Evolutionary conservation across 805 yeast species (phyloP).

Genomic region (Pichia exigua): DNA sequence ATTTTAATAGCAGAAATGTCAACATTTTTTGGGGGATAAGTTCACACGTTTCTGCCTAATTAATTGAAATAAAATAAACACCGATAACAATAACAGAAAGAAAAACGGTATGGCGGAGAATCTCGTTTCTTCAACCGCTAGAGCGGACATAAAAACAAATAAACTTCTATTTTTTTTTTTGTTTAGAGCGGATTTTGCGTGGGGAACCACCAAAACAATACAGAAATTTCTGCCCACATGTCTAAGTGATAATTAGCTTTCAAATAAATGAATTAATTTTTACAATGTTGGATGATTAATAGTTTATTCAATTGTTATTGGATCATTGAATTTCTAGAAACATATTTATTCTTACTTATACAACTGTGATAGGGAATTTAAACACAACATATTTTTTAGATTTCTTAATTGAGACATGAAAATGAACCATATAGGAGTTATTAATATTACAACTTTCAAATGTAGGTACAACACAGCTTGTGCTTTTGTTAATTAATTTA

Average conservation of each 20-base stretch:
- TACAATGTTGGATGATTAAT: too few species aligned
- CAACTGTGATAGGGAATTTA: not conserved
- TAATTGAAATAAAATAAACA: too few species aligned
- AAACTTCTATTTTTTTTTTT: too few species aligned
- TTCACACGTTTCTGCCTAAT: not conserved
- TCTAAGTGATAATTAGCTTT: not conserved
- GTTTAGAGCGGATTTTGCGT: not conserved
- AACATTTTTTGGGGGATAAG: too few species aligned
- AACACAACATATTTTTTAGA: not conserved
- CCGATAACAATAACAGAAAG: not conserved
- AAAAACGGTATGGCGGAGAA: too few species aligned
- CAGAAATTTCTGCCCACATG: not conserved
- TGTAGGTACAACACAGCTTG: constrained; percentile 2
- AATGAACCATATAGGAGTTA: constrained; percentile 5
- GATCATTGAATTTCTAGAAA: too few species aligned
- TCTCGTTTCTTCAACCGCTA: too few species aligned
- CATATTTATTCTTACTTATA: not conserved
- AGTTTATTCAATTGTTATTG: too few species aligned
- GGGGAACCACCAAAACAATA: not conserved
- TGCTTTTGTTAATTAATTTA: not conserved
- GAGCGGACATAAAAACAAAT: too few species aligned
- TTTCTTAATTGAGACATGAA: constrained; percentile 1
- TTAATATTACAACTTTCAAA: constrained; percentile 4
- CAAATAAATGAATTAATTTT: too few species aligned
- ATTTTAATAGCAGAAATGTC: too few species aligned